These are phyloP conservation scores for Ascochyta fabae DNA, from an alignment of 2,329 filamentous ascomycete genomes.

Conservation along the genomic window DNA sequence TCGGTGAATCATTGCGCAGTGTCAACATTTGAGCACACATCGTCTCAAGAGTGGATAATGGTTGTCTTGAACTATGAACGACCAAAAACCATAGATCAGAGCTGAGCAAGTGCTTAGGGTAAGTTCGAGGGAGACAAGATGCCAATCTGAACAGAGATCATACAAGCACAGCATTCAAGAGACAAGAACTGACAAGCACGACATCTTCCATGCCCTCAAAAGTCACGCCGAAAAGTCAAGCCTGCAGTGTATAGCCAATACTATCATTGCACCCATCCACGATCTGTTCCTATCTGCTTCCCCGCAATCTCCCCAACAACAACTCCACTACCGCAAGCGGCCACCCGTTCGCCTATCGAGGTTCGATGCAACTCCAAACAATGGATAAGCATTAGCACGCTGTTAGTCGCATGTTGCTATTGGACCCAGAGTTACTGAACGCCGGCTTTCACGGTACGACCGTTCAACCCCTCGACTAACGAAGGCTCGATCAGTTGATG, in stretches of 20 bases:
- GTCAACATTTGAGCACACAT: no score
- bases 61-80: no score
- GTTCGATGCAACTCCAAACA: slow-evolving; percentile 1
- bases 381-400: background rate
- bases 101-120: no score
- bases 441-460: background rate
- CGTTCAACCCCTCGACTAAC: background rate
- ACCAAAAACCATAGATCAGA: no score
- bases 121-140: no score
- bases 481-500: background rate
- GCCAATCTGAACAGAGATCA: no score
- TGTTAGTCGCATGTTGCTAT: background rate
- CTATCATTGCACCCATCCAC: background rate
- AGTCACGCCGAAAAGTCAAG: no score
- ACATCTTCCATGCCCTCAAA: no score
- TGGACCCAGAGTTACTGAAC: background rate
- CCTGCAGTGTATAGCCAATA: background rate
- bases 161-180: no score
- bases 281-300: background rate
- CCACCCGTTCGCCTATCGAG: background rate
- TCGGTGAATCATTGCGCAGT: background rate
- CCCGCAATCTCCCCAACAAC: slow-evolving; percentile 8
- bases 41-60: no score
- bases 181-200: no score
- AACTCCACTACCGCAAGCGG: slow-evolving; percentile 1